Evolutionary conservation across 495 filamentous ascomycete genomes (phyloP).

Genomic region (Xylaria longipes): DNA sequence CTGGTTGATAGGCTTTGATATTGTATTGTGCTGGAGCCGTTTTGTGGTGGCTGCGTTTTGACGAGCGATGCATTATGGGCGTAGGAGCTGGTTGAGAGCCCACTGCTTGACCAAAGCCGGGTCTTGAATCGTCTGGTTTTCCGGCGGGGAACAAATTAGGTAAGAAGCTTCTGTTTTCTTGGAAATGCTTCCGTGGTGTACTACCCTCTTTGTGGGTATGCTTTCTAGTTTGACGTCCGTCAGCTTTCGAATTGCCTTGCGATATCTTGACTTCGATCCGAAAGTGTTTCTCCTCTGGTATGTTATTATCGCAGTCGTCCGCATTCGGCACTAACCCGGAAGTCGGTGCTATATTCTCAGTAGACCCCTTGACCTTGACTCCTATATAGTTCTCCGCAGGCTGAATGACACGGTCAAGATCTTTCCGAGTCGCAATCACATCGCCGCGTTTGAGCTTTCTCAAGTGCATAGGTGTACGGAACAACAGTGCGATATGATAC

Average conservation of each 20-base stretch:
- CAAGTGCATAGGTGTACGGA: background rate
- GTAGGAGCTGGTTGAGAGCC: background rate
- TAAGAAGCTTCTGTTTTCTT: background rate
- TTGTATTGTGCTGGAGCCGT: background rate
- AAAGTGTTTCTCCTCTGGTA: background rate
- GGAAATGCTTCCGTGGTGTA: background rate
- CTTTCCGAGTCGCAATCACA: background rate
- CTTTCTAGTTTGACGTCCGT: background rate
- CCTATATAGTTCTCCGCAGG: conserved; percentile 1
- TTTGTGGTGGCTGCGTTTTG: background rate
- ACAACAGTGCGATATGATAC: conserved; percentile 5
- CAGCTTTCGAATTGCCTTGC: background rate
- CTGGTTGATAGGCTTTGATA: background rate
- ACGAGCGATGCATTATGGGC: too few species aligned
- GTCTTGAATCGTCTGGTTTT: background rate
- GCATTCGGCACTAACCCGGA: too few species aligned
- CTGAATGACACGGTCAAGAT: background rate
- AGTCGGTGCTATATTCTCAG: background rate
- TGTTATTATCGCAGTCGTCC: background rate
- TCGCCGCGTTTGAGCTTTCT: conserved; percentile 3
- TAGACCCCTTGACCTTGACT: background rate
- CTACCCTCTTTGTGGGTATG: background rate
- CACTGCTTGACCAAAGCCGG: background rate
- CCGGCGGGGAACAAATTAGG: background rate
- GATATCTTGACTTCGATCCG: background rate